A percentile compares a stretch with the other conserved stretches of the same genome.
Evolutionary conservation across 1,139 yeast species (phyloP).

Genomic region (Kluyveromyces sp.): DNA sequence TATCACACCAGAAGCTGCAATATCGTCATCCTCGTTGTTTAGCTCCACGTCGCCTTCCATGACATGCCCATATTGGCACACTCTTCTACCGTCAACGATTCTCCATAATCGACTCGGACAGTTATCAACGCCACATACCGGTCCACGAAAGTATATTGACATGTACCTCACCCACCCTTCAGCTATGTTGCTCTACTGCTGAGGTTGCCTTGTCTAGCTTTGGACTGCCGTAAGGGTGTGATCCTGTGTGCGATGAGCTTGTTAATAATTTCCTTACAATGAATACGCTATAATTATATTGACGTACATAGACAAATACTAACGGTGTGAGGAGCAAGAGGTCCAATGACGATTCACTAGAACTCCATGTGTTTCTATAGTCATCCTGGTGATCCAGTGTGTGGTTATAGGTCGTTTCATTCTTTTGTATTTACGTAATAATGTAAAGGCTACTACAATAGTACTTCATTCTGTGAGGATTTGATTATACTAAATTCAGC

Average conservation of each 20-base stretch:
- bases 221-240: too few species aligned
- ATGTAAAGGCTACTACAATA: neutral
- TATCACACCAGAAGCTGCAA: conserved; percentile 36
- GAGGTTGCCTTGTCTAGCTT: too few species aligned
- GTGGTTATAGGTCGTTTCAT: neutral
- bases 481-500: neutral
- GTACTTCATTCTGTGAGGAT: neutral
- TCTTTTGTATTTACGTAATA: neutral
- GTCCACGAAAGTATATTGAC: conserved; percentile 48
- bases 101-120: conserved; percentile 76
- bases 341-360: too few species aligned
- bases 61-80: conserved; percentile 89
- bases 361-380: too few species aligned
- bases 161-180: conserved; percentile 10
- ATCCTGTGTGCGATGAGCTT: too few species aligned
- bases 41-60: conserved; percentile 72
- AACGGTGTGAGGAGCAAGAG: too few species aligned
- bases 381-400: neutral
- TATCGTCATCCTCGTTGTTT: conserved; percentile 66
- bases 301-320: too few species aligned
- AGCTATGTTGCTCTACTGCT: neutral
- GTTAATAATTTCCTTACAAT: too few species aligned
- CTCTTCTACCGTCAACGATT: conserved; percentile 62
- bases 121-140: conserved; percentile 82
- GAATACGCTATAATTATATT: too few species aligned